A percentile compares a stretch with the other conserved stretches of the same genome.
Conservation (phyloP, 2,329 filamentous ascomycete species). For the Ophiostoma sp. region DNA sequence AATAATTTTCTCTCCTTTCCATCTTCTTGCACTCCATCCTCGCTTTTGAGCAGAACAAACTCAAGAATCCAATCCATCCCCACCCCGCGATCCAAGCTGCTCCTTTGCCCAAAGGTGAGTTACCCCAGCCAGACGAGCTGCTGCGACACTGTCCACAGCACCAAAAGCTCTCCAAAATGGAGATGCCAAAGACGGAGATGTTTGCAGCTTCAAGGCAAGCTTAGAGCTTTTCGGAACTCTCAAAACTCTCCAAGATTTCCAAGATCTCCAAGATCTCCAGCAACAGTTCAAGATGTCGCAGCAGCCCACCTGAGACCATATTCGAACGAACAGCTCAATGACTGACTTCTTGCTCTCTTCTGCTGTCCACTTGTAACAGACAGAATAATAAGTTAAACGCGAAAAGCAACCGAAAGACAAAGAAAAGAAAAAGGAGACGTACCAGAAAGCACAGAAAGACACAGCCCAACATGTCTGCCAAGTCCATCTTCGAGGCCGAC, state of each 20-base stretch:
- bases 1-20: constrained; percentile 22
- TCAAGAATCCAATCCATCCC: constrained; percentile 5
- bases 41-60: background rate
- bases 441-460: constrained; percentile 9
- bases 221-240: background rate
- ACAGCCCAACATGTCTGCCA: constrained; percentile 71
- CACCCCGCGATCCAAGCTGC: constrained; percentile 14
- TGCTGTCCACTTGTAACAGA: constrained; percentile 8
- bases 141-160: constrained; percentile 9
- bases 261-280: background rate
- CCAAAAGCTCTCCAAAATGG: background rate
- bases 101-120: constrained; percentile 24
- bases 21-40: constrained; percentile 19
- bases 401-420: background rate
- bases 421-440: background rate
- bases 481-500: constrained; percentile 97
- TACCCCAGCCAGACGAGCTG: constrained; percentile 1
- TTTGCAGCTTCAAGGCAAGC: background rate
- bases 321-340: background rate
- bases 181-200: background rate
- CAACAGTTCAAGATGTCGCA: background rate
- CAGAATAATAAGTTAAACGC: background rate
- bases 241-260: background rate
- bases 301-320: background rate
- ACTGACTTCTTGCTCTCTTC: constrained; percentile 1